A percentile compares a stretch with the other conserved stretches of the same genome.
phyloP scores from a whole-genome alignment of 163 green algal genomes.

The Scenedesmus sp. region DNA sequence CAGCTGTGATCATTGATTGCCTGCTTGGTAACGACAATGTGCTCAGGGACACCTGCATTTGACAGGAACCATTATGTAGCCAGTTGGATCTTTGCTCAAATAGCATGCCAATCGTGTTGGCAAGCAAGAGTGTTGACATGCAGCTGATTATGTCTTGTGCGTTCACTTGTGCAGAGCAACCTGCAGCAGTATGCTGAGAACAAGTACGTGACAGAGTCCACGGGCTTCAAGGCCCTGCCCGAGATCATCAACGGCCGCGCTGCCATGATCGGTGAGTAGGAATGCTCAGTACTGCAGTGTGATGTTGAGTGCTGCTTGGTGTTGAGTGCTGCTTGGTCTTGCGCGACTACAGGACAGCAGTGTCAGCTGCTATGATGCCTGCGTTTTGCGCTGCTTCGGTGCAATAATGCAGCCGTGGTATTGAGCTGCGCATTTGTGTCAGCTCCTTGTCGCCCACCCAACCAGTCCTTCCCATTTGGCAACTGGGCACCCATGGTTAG shows the following conservation, averaged over 20 bases:
- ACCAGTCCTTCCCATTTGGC: too few relatives aligned
- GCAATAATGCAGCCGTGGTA: too few relatives aligned
- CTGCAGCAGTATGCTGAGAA: slow-evolving; percentile 60
- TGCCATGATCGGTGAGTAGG: slow-evolving; percentile 62
- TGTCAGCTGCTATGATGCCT: neutral
- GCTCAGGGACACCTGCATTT: too few relatives aligned
- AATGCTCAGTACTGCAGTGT: neutral
- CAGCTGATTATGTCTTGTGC: neutral
- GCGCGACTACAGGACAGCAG: neutral
- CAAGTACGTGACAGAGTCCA: slow-evolving; percentile 54
- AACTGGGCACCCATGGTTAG: neutral
- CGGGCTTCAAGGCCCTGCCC: slow-evolving; percentile 57
- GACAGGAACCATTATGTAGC: too few relatives aligned
- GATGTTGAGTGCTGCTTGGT: neutral
- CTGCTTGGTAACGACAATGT: neutral
- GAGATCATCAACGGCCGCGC: slow-evolving; percentile 71
- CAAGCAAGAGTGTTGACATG: neutral
- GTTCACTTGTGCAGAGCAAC: slow-evolving; percentile 58
- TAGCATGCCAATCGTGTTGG: too few relatives aligned
- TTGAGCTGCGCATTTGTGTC: too few relatives aligned
- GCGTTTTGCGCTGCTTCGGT: neutral
- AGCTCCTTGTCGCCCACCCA: too few relatives aligned
- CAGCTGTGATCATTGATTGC: neutral
- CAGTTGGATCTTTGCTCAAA: too few relatives aligned
- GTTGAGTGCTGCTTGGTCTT: neutral